These are phyloP conservation scores for Nemania sp. DNA, from an alignment of 2,329 filamentous ascomycete species.

Conservation along the genomic window DNA sequence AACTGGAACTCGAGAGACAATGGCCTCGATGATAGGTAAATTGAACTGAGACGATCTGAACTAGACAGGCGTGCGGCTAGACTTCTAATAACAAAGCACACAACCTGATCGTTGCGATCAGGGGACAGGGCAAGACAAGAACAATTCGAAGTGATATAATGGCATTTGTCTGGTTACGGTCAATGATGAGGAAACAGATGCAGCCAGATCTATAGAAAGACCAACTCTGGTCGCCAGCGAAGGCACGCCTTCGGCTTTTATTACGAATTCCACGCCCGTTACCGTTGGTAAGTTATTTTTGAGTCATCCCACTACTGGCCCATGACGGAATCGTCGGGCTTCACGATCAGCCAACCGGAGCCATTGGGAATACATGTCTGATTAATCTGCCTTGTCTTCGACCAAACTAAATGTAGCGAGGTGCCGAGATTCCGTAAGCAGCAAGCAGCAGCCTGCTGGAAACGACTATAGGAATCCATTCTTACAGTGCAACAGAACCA, in stretches of 20 bases:
- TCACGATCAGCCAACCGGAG: neutral
- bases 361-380: conserved; percentile 12
- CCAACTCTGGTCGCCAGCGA: neutral
- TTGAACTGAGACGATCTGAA: neutral
- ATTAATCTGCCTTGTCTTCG: neutral
- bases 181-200: neutral
- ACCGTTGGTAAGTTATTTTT: conserved; percentile 1
- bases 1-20: neutral
- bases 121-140: neutral
- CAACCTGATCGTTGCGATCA: neutral
- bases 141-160: neutral
- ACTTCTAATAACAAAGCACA: neutral
- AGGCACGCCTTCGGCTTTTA: conserved; percentile 9
- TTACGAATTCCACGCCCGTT: neutral
- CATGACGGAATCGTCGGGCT: conserved; percentile 10
- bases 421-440: conserved; percentile 3
- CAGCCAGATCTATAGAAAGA: neutral
- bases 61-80: neutral
- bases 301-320: neutral
- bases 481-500: neutral
- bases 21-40: no score
- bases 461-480: no score
- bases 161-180: neutral
- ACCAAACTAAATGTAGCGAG: no score
- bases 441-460: no score